Evolutionary conservation across 129 eudicot genomes (phyloP).

Genomic region (Oenanthe sinensis): DNA sequence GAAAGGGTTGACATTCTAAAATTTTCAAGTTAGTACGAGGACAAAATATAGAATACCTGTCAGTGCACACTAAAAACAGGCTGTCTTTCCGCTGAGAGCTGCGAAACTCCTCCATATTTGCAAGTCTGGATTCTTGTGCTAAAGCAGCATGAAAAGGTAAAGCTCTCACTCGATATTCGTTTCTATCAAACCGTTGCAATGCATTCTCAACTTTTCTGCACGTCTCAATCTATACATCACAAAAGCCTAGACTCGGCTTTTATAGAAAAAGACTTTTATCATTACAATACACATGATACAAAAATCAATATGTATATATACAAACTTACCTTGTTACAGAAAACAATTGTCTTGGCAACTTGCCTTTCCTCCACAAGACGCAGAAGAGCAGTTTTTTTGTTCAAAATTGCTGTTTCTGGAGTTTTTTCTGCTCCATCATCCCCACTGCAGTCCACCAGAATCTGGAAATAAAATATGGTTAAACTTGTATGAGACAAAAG

Average conservation of each 20-base stretch:
- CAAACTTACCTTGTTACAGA: constrained; percentile 79
- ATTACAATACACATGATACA: not conserved
- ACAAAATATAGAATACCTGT: constrained; percentile 39
- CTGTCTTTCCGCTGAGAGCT: constrained; percentile 24
- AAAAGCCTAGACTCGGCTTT: constrained; percentile 4
- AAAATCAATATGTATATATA: not conserved
- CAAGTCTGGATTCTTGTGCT: constrained; percentile 62
- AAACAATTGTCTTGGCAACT: constrained; percentile 62
- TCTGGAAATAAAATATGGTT: constrained; percentile 29
- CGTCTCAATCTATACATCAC: constrained; percentile 67
- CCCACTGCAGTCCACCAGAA: constrained; percentile 96
- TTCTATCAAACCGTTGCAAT: constrained; percentile 60
- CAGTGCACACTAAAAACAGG: constrained; percentile 85
- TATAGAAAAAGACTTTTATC: not conserved
- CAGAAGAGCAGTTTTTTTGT: constrained; percentile 84
- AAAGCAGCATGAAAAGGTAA: constrained; percentile 95
- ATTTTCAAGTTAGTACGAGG: not conserved
- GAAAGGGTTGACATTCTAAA: not conserved
- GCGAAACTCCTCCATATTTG: constrained; percentile 80
- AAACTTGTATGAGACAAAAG: constrained; percentile 3
- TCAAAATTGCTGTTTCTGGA: constrained; percentile 76
- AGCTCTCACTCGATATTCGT: constrained; percentile 34
- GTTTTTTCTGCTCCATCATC: constrained; percentile 65
- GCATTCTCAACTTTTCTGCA: constrained; percentile 94
- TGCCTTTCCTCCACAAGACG: constrained; percentile 60